Evolutionary conservation across 2,329 filamentous ascomycete species (phyloP), one percentile per base, ranked within the genome.

Genomic region (Penicillium rolfsii): DNA sequence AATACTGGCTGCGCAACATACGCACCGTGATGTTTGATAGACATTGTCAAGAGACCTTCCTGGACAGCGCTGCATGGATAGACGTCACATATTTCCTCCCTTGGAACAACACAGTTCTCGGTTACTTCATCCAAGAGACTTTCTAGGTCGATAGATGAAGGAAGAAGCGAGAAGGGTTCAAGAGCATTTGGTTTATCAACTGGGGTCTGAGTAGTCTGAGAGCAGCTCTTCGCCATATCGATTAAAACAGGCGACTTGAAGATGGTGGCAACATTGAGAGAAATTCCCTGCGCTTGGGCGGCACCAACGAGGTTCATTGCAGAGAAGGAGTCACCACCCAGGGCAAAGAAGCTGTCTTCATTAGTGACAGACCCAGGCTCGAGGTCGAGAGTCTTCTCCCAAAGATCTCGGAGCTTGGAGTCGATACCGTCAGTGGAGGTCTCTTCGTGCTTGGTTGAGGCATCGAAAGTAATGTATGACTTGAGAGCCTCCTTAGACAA

Each of bases 1-100:
- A 81, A 77, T 0, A 80, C 68, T 40, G 80, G 78, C 53, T 81
- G 79, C 6, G 80, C 80, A 38, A 83, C 75, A 60, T 84, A 84
- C 4, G 81, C 79, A 14, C 80, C 81, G 12, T 72, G 68, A 46
- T 81, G 76, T 64, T 80, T 80, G 26, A 79, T 72, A 0, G 81
- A 82, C n/a, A 83, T 73, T 1, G 81, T 79, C 54, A 83, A 61
- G n/a, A 81, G 70, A 8, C 77, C 77, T 64, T 81, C 79, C 64
- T 81, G 79, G 0, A 80, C 72, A 4, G 79, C 72, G 50, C 76
- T 81, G 65, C 77, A 79, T 4, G 79, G 79, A 57, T 80, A 81
- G 0, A 79, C 67, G 62, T 81, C 78, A 6, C 67, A 60, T 35
- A 81, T 70, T 0, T 66, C 57, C 1, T 70, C 62, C 28, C 63